Evolutionary conservation across 2,329 filamentous ascomycete species (phyloP), one percentile per base, ranked within the genome.

Genomic region (Chrysosporium queenslandicum): DNA sequence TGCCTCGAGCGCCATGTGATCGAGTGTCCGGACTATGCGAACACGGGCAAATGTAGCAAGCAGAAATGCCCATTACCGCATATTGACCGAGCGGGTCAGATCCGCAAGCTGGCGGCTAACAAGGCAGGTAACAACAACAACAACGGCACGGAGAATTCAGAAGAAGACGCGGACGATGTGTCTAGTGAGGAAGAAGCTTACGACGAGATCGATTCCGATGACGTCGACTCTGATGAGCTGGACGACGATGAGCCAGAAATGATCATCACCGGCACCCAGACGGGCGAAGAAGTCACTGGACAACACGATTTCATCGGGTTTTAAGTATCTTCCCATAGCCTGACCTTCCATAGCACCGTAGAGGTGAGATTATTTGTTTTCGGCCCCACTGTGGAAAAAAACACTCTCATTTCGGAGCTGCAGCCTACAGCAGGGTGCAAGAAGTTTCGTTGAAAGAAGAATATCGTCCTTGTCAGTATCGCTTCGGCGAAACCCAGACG

Each of bases 11-110:
- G 89, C 56, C 92, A 98, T 73, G 85, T 91, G 53, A 85, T 85
- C 71, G 91, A 97, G 69, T 97, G 92, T 69, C 91, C 92, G 57
- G 86, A 94, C 67, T 96, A 94, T 74, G 87, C 87, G 77, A 94
- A 95, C 71, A 87, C 80, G 55, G 91, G 91, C 62, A 75, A 77
- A 57, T 98, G 92, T 79, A 82, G 82, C 66, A 82, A 79, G 66
- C 82, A 83, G 69, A 82, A 83, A 59, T 97, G 91, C 75, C 86
- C 85, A 66, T 78, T 95, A 51, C 85, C 82, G 55, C 92, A 98
- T 71, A 81, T 91, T 66, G 87, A 92, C 72, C 83, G 87, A 70
- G 89, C 89, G 66, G 89, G 86, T 63, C 85, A 87, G 64, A 83
- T 84, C 67, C 77, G 80, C 68, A 80, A 78, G 68, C 75, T 77